Conservation (phyloP, 768 basidiomycete genomes). For the Lactifluus subvellereus region DNA sequence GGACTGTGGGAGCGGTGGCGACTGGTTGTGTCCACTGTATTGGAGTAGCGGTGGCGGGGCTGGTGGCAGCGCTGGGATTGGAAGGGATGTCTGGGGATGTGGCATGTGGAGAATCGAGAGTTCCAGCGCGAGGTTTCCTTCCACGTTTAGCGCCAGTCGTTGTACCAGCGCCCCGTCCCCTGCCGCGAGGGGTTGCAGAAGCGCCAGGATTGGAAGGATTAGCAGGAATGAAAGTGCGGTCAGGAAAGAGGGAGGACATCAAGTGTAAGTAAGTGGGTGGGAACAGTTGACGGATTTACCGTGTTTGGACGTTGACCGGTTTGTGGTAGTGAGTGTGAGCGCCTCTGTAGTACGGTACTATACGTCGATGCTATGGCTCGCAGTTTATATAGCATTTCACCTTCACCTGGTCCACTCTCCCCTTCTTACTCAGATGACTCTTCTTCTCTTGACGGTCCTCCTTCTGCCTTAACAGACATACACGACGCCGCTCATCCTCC, state of each 20-base stretch:
- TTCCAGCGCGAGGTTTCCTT: constrained; percentile 17
- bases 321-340: no score
- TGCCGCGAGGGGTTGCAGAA: constrained; percentile 1
- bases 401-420: constrained; percentile 39
- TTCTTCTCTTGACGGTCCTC: constrained; percentile 25
- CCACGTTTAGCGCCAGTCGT: constrained; percentile 17
- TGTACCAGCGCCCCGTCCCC: background rate
- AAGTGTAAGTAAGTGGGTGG: background rate
- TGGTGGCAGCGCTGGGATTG: constrained; percentile 6
- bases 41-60: constrained; percentile 1
- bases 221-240: constrained; percentile 20
- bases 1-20: background rate
- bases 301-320: no score
- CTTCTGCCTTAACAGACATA: constrained; percentile 14
- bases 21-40: constrained; percentile 17
- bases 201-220: constrained; percentile 4
- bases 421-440: constrained; percentile 33
- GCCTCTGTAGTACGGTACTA: no score
- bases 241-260: background rate
- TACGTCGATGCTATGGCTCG: constrained; percentile 25
- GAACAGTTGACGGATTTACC: no score
- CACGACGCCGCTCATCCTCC: constrained; percentile 27
- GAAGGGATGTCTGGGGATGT: constrained; percentile 6
- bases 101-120: constrained; percentile 9
- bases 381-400: constrained; percentile 35